Evolutionary conservation across 352 stramenopile species (phyloP).

Genomic region (Thraustotheca clavata): DNA sequence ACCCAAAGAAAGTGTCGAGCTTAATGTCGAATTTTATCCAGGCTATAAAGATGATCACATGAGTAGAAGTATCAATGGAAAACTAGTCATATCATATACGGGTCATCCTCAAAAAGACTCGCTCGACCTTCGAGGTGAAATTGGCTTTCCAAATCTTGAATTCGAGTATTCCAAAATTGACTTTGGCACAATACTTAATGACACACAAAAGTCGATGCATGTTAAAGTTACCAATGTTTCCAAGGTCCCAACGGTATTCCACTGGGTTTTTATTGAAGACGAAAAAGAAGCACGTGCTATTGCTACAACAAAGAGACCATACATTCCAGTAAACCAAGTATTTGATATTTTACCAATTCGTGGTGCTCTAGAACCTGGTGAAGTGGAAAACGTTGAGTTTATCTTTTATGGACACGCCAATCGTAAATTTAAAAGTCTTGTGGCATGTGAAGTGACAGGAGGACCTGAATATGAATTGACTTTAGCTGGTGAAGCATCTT

Average conservation of each 20-base stretch:
- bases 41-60: slow-evolving; percentile 87
- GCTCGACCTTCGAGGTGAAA: slow-evolving; percentile 84
- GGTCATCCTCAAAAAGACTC: slow-evolving; percentile 88
- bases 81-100: slow-evolving; percentile 75
- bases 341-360: slow-evolving; percentile 94
- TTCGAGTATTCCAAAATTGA: slow-evolving; percentile 88
- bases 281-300: slow-evolving; percentile 49
- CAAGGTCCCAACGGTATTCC: slow-evolving; percentile 81
- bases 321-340: slow-evolving; percentile 88
- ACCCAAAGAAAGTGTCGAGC: slow-evolving; percentile 58
- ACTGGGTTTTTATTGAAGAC: slow-evolving; percentile 94
- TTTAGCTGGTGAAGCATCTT: slow-evolving; percentile 86
- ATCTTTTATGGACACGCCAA: slow-evolving; percentile 91
- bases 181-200: slow-evolving; percentile 93
- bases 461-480: slow-evolving; percentile 90
- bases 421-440: slow-evolving; percentile 79
- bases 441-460: slow-evolving; percentile 89
- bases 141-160: slow-evolving; percentile 91
- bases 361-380: slow-evolving; percentile 69
- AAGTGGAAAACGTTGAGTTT: slow-evolving; percentile 90
- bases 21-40: slow-evolving; percentile 92
- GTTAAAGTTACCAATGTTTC: slow-evolving; percentile 87
- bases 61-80: slow-evolving; percentile 80
- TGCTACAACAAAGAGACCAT: slow-evolving; percentile 65
- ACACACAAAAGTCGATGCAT: slow-evolving; percentile 87